Evolutionary conservation across 306 rosid species (phyloP).

Genomic region (Rubus parviflorus): DNA sequence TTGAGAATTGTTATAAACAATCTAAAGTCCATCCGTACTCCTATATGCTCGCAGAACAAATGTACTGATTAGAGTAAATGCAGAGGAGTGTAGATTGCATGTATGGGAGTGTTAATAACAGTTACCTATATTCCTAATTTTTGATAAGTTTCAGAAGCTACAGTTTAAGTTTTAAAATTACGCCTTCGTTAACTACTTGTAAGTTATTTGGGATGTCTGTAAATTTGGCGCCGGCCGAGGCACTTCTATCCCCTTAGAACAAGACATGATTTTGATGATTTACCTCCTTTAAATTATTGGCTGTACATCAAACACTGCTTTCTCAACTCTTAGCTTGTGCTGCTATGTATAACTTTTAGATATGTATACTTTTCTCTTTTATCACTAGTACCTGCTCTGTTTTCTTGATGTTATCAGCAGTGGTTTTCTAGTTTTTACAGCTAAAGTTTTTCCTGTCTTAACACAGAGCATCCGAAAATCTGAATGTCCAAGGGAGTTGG

Average conservation of each 20-base stretch:
- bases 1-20: not conserved
- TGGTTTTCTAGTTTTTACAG: slow-evolving; percentile 6
- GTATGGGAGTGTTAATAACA: not conserved
- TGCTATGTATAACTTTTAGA: not conserved
- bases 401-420: not conserved
- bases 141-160: not conserved
- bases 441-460: slow-evolving; percentile 25
- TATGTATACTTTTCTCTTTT: no score
- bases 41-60: not conserved
- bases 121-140: not conserved
- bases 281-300: not conserved
- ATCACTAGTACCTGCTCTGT: not conserved
- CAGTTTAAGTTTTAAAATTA: not conserved
- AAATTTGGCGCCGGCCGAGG: not conserved
- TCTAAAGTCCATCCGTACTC: not conserved
- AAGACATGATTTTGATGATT: not conserved
- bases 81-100: not conserved
- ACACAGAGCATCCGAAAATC: slow-evolving; percentile 88
- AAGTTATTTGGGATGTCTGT: not conserved
- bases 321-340: not conserved
- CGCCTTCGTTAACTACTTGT: not conserved
- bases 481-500: slow-evolving; percentile 93
- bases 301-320: not conserved
- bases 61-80: not conserved
- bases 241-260: not conserved